Base-by-base conservation (phyloP, 352 stramenopile species). In the Thalassiosira oceanica region DNA sequence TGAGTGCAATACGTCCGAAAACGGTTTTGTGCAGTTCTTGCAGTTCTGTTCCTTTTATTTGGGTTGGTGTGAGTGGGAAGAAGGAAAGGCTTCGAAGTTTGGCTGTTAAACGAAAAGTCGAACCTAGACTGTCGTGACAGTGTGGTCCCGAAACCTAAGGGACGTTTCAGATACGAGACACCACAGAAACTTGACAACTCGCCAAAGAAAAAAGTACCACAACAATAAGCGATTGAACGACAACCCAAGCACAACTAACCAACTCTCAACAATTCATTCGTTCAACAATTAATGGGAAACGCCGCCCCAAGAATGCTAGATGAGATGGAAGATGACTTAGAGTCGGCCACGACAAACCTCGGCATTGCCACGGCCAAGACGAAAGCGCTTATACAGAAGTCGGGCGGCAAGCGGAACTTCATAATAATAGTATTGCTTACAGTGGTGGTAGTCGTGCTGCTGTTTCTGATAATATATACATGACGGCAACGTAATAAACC, bases 311-410 rank as follows among this genome's bases (percentile, higher is more conserved):
- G 68, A 57, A 89, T 91, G 80, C 61, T 91, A 11, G 76, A 91
- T 37, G 65, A 85, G 23, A 88, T 91, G 80, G 84, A 88, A 49
- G 69, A 78, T 5, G 84, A 91, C 54, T 69, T 91, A 50, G 84
- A 91, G 7, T 58, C 54, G 20, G 78, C 84, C 4, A 68, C 54
- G 3, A 52, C 74, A 10, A 80, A 88, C 48, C 37, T 91, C 15
- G 76, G 80, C 31, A 41, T 88, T 7, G 68, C 89, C 3, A 91
- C 84, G 27, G 27, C 63, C 49, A 88, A 84, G 62, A 91, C 84
- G 27, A 83, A 87, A 51, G 78, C 87, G 64, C 68, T 91, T 18
- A 91, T 91, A 45, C 48, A 85, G 57, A 72, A 80, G 56, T 68
- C 65, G 15, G 84, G 80, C 37, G 84, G 84, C 36, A 85, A 70